A percentile compares a stretch with the other conserved stretches of the same genome.
phyloP scores from a whole-genome alignment of 371 early-diverging fungal species.

The Massospora cicadina region DNA sequence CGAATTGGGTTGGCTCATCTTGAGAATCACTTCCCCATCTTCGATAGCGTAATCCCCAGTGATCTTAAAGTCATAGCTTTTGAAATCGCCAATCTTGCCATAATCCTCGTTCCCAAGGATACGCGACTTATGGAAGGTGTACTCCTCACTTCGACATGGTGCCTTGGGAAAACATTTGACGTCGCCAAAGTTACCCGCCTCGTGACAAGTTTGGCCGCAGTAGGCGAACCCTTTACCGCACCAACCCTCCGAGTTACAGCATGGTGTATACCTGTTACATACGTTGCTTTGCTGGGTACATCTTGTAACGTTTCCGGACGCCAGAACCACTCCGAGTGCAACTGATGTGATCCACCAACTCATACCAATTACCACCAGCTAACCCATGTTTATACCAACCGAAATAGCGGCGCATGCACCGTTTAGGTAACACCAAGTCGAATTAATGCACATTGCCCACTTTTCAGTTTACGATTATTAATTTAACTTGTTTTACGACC shows the following conservation, averaged over 20 bases:
- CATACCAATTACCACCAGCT: no score
- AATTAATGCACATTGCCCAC: no score
- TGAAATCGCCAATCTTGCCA: neutral
- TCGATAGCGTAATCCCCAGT: slow-evolving; percentile 7
- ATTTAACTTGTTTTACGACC: no score
- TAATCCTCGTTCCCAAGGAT: neutral
- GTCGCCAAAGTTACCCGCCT: slow-evolving; percentile 1
- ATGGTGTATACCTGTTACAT: slow-evolving; percentile 4
- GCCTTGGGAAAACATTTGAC: neutral
- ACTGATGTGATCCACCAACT: no score
- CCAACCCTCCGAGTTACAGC: slow-evolving; percentile 9
- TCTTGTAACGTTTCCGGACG: neutral
- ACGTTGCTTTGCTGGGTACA: neutral
- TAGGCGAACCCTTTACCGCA: slow-evolving; percentile 7
- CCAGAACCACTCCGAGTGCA: no score
- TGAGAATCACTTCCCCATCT: slow-evolving; percentile 1
- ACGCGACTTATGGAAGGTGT: neutral
- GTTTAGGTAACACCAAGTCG: no score
- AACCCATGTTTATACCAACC: no score
- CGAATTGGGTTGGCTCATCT: neutral
- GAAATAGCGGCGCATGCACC: no score
- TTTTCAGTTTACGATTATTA: no score
- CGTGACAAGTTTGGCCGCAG: slow-evolving; percentile 3
- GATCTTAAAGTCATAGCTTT: neutral
- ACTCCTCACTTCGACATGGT: neutral